A percentile compares a stretch with the other conserved stretches of the same genome.
Evolutionary conservation across 257 asterid genomes (phyloP).

Genomic region (Echites panduratus): DNA sequence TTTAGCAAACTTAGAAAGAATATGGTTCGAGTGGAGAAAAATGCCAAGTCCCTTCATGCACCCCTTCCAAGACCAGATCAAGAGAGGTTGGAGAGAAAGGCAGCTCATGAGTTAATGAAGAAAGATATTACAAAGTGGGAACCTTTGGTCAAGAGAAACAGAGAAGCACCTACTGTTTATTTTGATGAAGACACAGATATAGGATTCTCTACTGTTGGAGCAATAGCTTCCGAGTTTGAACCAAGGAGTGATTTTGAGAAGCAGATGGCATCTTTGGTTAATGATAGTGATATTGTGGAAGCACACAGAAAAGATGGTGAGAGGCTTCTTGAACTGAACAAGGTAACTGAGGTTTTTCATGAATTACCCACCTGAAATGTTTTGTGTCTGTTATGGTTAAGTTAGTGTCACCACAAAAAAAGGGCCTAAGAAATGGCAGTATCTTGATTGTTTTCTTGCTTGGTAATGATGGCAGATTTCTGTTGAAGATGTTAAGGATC

Average conservation of each 20-base stretch:
- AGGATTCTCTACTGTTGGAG: conserved; percentile 78
- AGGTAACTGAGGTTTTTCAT: conserved; percentile 35
- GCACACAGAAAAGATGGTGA: conserved; percentile 89
- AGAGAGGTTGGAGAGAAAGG: conserved; percentile 58
- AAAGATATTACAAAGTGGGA: conserved; percentile 83
- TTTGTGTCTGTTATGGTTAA: not conserved
- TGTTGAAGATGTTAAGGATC: conserved; percentile 62
- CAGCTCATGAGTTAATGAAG: conserved; percentile 52
- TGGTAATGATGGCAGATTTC: conserved; percentile 45
- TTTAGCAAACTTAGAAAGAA: conserved; percentile 49
- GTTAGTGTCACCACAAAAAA: no score
- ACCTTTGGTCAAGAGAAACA: conserved; percentile 65
- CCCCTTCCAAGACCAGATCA: conserved; percentile 67
- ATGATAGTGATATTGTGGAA: conserved; percentile 61
- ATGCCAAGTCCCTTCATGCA: conserved; percentile 46
- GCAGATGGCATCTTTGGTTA: conserved; percentile 65
- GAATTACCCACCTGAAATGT: not conserved
- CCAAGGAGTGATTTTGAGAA: conserved; percentile 91
- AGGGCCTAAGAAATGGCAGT: not conserved
- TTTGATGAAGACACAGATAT: conserved; percentile 63
- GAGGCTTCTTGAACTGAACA: conserved; percentile 83
- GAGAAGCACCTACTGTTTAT: conserved; percentile 83
- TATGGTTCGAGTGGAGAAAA: conserved; percentile 43
- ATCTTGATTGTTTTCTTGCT: not conserved
- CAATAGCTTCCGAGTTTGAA: conserved; percentile 82